Base-by-base conservation (phyloP, 129 eudicot genomes). In the Chrysanthemum lavandulifolium region DNA sequence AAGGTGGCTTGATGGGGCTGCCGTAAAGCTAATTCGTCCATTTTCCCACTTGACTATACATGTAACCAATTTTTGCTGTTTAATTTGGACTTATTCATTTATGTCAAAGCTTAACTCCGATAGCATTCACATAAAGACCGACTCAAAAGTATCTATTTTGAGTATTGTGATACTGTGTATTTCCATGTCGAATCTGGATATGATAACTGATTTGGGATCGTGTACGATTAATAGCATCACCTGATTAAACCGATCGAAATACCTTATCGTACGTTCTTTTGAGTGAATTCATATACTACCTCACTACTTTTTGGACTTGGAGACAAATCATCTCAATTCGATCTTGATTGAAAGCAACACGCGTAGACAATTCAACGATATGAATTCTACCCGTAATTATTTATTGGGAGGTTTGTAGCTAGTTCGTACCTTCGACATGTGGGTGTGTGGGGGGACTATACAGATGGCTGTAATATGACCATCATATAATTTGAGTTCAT, bases 321-420 rank as follows among this genome's bases (percentile, higher is more conserved):
- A 56, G 61, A 56, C 23, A 56, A 3, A 56, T 56, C 23, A 56
- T 19, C 29, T 3, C 61, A 56, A 18, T 6, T n/a, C 18, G 40
- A 33, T 65, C 69, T 65, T 65, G 9, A 65, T 29, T 62, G 4
- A 12, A 62, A 29, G 33, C 40, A 62, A 43, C 10, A 40, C 29
- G 10, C 23, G 19, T 50, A 21, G 47, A 19, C 13, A 3, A 19
- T 4, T 12, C 61, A 69, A 33, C 7, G 40, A 33, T 4, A 4
- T 33, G 40, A 33, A 33, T 33, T 33, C 40, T 33, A 33, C 40
- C 40, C 7, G 7, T 33, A 33, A 33, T 33, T 1, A 31, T 69
- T 69, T 51, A 69, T 51, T 69, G 73, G 73, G 73, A 52, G 62
- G 73, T 3, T 67, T 23, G 51, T 19, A 19, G 21, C 21, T 19